Evolutionary conservation across 176 grass and related monocot genomes (phyloP).

Genomic region (Hyparrhenia diplandra): DNA sequence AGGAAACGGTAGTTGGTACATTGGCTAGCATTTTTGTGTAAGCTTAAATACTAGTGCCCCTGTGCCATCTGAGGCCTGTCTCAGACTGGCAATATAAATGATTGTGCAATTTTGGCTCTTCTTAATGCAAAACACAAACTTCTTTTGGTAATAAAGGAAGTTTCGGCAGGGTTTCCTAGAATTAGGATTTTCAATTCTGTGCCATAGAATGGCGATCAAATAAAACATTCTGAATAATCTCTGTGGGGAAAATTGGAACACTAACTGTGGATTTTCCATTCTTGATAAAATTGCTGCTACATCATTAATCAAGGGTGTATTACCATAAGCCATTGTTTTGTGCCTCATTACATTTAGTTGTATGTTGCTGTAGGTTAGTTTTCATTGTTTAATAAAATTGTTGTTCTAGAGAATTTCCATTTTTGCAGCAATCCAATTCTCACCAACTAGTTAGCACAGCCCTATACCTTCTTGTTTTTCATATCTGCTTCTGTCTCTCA

Average conservation of each 20-base stretch:
- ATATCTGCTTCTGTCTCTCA: background rate
- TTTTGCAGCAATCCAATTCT: background rate
- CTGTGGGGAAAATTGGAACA: background rate
- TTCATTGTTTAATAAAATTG: background rate
- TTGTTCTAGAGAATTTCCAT: background rate
- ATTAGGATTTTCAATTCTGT: background rate
- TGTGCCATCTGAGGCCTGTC: background rate
- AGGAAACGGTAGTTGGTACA: background rate
- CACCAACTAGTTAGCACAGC: too few species aligned
- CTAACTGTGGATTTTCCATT: background rate
- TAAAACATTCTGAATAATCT: background rate
- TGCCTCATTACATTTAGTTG: background rate
- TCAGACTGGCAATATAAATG: background rate
- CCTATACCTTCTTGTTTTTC: too few species aligned
- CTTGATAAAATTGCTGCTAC: background rate
- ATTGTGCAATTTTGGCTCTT: background rate
- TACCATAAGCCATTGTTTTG: background rate
- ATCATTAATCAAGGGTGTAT: background rate
- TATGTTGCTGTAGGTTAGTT: background rate
- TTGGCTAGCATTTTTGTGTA: background rate
- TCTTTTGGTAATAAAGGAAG: too few species aligned
- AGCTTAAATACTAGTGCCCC: background rate
- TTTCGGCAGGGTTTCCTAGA: too few species aligned
- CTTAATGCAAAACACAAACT: background rate
- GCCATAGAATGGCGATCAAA: background rate